phyloP scores from a whole-genome alignment of 2,329 filamentous ascomycete species.

The Xylariaceae sp. region DNA sequence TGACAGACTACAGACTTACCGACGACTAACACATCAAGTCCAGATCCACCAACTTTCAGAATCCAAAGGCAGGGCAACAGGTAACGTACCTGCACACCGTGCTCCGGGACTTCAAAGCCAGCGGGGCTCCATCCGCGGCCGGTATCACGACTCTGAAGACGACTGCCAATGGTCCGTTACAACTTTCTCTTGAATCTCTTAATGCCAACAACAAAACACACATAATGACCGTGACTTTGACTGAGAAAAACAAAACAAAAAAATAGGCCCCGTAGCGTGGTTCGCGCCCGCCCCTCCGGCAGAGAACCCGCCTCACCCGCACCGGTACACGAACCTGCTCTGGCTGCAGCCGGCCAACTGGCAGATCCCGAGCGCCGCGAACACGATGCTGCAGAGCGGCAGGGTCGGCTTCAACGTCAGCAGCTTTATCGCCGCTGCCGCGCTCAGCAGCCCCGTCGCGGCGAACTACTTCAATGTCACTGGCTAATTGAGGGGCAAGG shows the following conservation, averaged over 20 bases:
- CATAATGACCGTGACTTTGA: too few relatives aligned
- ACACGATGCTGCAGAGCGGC: slow-evolving; percentile 27
- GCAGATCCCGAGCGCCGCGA: slow-evolving; percentile 28
- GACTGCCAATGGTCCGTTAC: slow-evolving; percentile 8
- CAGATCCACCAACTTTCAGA: slow-evolving; percentile 28
- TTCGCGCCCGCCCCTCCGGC: slow-evolving; percentile 31
- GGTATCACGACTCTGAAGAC: slow-evolving; percentile 22
- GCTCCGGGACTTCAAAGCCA: slow-evolving; percentile 28
- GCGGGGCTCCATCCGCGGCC: slow-evolving; percentile 15
- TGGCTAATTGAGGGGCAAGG: slow-evolving; percentile 20
- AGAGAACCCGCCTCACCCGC: slow-evolving; percentile 33
- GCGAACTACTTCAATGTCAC: slow-evolving; percentile 33
- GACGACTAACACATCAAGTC: too few relatives aligned
- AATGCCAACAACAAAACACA: too few relatives aligned
- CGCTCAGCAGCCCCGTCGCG: slow-evolving; percentile 25
- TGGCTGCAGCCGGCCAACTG: slow-evolving; percentile 33
- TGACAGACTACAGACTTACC: neutral
- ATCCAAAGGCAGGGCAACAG: slow-evolving; percentile 22
- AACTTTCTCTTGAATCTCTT: neutral
- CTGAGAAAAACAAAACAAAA: slow-evolving; percentile 2
- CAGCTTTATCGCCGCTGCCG: slow-evolving; percentile 28
- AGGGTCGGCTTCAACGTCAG: slow-evolving; percentile 31
- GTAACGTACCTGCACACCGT: slow-evolving; percentile 29
- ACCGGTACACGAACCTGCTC: slow-evolving; percentile 35
- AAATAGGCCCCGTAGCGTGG: slow-evolving; percentile 24